Evolutionary conservation across 441 rosid species (phyloP), one percentile per base, ranked within the genome.

Genomic region (Gossypium gossypioides): DNA sequence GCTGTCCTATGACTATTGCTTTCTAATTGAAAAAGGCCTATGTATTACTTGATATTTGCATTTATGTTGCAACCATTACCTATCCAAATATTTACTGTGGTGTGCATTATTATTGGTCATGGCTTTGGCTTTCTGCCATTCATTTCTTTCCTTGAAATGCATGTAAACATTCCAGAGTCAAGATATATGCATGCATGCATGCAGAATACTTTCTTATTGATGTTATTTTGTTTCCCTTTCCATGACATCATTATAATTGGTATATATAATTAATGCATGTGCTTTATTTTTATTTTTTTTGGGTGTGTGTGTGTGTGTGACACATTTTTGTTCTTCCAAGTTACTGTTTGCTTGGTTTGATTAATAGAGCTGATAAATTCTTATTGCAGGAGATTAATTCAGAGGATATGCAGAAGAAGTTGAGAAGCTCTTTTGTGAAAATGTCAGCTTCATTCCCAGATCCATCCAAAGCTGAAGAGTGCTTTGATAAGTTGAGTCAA

Each of bases 381-480:
- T 61, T 77, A 50, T 72, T 80, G 83, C 85, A 94, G 97, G 95
- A 75, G 54, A 71, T 68, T 56, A 74, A 80, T 80, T 75, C 75
- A 4, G 93, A 87, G 74, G 94, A 89, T 76, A 78, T 71, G 73
- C 82, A 77, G 79, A 76, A 79, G 78, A 83, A 75, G 73, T 77
- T 78, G 9, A 85, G 81, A 74, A 77, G 73, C 76, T 82, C 74
- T 72, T 84, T 88, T 56, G 63, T 71, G 76, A 91, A 86, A 82
- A 85, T 95, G 90, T 89, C 99, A 74, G 81, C 88, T 51, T 87
- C 78, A 72, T 95, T 92, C 81, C 84, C 86, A 68, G 95, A 92
- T 80, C 88, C 93, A 73, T 78, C 80, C 52, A 86, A 86, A 81
- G 93, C 99, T 67, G 92, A 85, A 80, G 92, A 82, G 55, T 82